Base-by-base conservation (phyloP, 2,329 filamentous ascomycete species). In the Penicillium hesseltinei region DNA sequence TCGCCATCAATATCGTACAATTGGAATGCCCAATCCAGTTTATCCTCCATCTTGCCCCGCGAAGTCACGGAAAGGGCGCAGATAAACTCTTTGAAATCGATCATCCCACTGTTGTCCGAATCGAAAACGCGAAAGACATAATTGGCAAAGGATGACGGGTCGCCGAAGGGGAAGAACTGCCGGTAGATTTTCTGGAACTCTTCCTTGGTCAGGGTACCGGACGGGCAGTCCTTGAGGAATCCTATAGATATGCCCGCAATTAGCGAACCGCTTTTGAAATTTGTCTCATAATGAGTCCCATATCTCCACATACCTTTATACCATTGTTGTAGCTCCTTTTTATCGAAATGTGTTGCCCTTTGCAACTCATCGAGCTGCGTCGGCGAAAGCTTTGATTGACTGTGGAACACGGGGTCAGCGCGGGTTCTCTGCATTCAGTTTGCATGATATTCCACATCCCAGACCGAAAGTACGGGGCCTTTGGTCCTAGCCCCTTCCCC, bases 171-270 rank as follows among this genome's bases (percentile, higher is more conserved):
- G 77, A 99, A 99, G 84, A 99, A 99, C 77, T 97, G 94, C 69
- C 94, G 91, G 79, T 99, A 99, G 71, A 99, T 99, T 81, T 97
- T 97, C 78, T 97, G 94, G 77, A 99, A 99, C 77, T 99, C 94
- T 73, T 96, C 89, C 79, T 97, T 99, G 71, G 91, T 94, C 75
- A 99, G 88, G 82, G 92, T 96, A 75, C 94, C 94, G 42, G 90
- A 92, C 5, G 94, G 94, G 78, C 94, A 99, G 78, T 99, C 94
- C 82, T 97, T 97, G 61, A 97, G 84, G 80, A 99, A 97, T 63
- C 93, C 93, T 97, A 69, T 97, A 69, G 13, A 35, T 10, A 54
- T 17, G 15, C 25, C 47, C 19, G n/a, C 31, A 27, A 45, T 69
- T 53, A 73, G 55, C 58, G 29, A 40, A 38, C 42, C 13, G 23